Evolutionary conservation across 2,329 filamentous ascomycete genomes (phyloP), one percentile per base, ranked within the genome.

Genomic region (Colletotrichum higginsianum): DNA sequence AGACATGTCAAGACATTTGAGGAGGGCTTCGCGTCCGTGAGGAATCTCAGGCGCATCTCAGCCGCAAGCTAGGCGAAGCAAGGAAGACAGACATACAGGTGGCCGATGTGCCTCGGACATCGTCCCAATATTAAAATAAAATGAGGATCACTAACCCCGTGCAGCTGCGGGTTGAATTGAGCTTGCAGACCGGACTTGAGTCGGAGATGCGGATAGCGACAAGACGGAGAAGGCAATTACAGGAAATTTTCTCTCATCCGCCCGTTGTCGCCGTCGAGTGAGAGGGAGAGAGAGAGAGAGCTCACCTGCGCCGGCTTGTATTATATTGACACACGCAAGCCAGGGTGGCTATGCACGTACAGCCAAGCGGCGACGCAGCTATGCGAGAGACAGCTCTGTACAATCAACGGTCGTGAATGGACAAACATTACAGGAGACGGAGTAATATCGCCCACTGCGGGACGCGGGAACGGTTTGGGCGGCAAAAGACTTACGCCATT

Each of bases 401-500:
- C 12, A 44, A 26, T 40, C 40, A 57, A 11, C n/a, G 38, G 53
- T 5, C 49, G 18, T 57, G 46, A 23, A 38, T 56, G 42, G 62
- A 55, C 47, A 46, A 18, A 15, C 50, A 4, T 56, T 23, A 66
- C 21, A 23, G n/a, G 21, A n/a, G 50, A 30, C 50, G 23, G 38
- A 52, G 21, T 49, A 35, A 23, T 40, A 52, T 56, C 49, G 56
- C 30, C 30, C 38, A 30, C 52, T 21, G 30, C 30, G 30, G 30
- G 26, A 21, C 15, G 30, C 40, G 23, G 52, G 52, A 58, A 55
- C 56, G 38, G 23, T 56, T 64, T 58, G 53, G 64, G 57, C 64
- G 68, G 58, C 68, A 49, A 44, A 58, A 61, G 65, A 68, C 68
- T 63, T 71, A 68, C 65, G 68, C 58, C 65, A 63, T 53, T 53